phyloP scores from a whole-genome alignment of 257 asterid species.

The Thymus quinquecostatus region DNA sequence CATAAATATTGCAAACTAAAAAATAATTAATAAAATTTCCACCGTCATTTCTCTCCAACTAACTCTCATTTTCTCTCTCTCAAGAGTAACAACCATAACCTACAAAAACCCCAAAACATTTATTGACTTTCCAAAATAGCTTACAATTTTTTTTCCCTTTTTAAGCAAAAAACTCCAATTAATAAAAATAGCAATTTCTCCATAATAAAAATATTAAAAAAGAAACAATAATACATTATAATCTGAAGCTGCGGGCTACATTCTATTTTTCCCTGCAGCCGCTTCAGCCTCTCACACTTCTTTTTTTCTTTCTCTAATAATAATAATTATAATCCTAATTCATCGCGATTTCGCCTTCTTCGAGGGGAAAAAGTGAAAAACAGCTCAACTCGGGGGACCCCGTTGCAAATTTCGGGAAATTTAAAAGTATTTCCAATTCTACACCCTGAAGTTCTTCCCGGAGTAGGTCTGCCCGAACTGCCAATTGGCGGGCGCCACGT shows the following conservation, averaged over 20 bases:
- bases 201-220: background rate
- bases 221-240: slow-evolving; percentile 5
- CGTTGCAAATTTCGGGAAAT: background rate
- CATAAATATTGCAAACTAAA: too few relatives aligned
- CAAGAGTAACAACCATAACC: background rate
- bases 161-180: too few relatives aligned
- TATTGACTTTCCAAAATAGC: background rate
- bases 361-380: slow-evolving; percentile 28
- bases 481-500: slow-evolving; percentile 82
- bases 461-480: slow-evolving; percentile 81
- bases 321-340: slow-evolving; percentile 10
- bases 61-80: too few relatives aligned
- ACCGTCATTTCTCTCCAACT: too few relatives aligned
- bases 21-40: too few relatives aligned
- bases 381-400: slow-evolving; percentile 14
- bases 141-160: background rate
- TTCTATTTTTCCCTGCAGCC: slow-evolving; percentile 36
- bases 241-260: slow-evolving; percentile 53
- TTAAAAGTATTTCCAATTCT: background rate
- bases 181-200: background rate
- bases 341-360: background rate
- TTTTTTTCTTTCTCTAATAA: slow-evolving; percentile 6
- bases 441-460: slow-evolving; percentile 67
- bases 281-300: slow-evolving; percentile 36
- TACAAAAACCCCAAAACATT: background rate